Evolutionary conservation across 495 filamentous ascomycete genomes (phyloP).

Genomic region (Xylaria flabelliformis): DNA sequence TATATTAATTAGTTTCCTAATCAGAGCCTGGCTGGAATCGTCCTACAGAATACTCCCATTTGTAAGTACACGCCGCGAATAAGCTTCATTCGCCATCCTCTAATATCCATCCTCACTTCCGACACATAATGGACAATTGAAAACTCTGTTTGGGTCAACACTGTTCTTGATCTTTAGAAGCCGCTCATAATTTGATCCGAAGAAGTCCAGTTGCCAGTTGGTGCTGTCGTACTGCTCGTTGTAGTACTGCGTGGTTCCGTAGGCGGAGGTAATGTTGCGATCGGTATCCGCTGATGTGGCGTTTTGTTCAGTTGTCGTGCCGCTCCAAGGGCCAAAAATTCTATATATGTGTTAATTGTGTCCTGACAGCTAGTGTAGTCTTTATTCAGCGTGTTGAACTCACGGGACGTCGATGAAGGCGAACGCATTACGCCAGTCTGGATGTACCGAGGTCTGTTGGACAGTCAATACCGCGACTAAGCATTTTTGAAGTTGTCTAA

Average conservation of each 20-base stretch:
- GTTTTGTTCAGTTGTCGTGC: slow-evolving; percentile 14
- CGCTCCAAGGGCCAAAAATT: slow-evolving; percentile 19
- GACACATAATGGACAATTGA: slow-evolving; percentile 28
- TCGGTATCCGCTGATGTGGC: slow-evolving; percentile 8
- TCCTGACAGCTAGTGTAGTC: not conserved
- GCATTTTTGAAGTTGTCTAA: not conserved
- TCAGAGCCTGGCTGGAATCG: not conserved
- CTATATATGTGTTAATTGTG: not conserved
- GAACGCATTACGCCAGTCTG: slow-evolving; percentile 14
- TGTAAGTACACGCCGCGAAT: not conserved
- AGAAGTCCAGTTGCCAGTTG: slow-evolving; percentile 50
- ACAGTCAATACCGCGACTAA: not conserved
- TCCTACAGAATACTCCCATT: not conserved
- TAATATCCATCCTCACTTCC: slow-evolving; percentile 20
- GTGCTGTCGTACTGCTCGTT: slow-evolving; percentile 32
- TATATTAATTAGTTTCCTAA: no score
- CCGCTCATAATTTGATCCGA: slow-evolving; percentile 43
- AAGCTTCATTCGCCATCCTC: no score
- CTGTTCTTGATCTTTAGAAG: slow-evolving; percentile 40
- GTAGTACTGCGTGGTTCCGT: slow-evolving; percentile 6
- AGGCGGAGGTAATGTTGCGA: slow-evolving; percentile 8
- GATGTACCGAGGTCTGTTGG: slow-evolving; percentile 9
- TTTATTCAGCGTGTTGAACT: not conserved
- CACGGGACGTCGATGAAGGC: slow-evolving; percentile 19
- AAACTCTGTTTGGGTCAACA: slow-evolving; percentile 37